phyloP scores from a whole-genome alignment of 2,329 filamentous ascomycete genomes.

The Diaporthe sp. region DNA sequence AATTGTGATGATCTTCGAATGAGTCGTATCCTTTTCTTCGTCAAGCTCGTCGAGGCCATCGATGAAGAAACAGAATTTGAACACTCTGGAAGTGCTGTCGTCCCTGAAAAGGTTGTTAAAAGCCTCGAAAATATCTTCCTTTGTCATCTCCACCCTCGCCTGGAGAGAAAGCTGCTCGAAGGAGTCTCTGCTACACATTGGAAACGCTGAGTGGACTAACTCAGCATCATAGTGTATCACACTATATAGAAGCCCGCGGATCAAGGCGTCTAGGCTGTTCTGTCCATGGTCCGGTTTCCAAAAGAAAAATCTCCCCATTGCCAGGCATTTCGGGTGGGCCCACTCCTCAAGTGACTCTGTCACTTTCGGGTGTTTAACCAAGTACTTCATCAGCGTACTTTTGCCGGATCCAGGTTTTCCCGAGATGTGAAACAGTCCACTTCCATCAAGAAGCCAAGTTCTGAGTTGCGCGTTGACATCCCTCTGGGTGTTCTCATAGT shows the following conservation, averaged over 20 bases:
- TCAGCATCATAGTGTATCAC: not conserved
- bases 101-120: not conserved
- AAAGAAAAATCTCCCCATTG: not conserved
- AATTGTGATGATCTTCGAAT: not conserved
- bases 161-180: not conserved
- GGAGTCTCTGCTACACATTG: not conserved
- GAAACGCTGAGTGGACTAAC: not conserved
- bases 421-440: not conserved
- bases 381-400: not conserved
- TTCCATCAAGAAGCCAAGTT: not conserved
- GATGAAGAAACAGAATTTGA: not conserved
- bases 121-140: not conserved
- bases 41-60: not conserved
- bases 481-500: not conserved
- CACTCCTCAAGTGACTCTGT: not conserved
- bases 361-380: not conserved
- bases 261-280: not conserved
- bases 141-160: not conserved
- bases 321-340: not conserved
- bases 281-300: not conserved
- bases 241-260: not conserved
- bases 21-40: not conserved
- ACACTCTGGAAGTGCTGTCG: accelerated
- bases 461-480: not conserved
- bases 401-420: not conserved